phyloP scores from a whole-genome alignment of 2,329 filamentous ascomycete genomes.

The Pezicula neosporulosa region DNA sequence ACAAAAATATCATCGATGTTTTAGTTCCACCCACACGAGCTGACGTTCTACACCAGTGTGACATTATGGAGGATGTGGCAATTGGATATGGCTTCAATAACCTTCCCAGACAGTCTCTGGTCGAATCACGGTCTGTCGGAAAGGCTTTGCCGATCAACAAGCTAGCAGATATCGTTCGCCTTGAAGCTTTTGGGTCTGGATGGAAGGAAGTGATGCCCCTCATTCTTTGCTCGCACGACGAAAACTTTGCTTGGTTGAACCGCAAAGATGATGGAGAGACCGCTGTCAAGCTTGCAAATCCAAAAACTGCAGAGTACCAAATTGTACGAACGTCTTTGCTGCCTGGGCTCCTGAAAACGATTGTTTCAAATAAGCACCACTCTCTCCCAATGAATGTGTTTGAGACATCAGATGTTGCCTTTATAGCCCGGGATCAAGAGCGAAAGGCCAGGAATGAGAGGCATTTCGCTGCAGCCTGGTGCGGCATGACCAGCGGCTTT shows the following conservation, averaged over 20 bases:
- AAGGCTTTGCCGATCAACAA: conserved; percentile 91
- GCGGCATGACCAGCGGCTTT: conserved; percentile 91
- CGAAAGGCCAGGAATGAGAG: conserved; percentile 88
- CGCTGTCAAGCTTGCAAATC: conserved; percentile 83
- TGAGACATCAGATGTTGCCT: conserved; percentile 85
- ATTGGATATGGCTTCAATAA: conserved; percentile 98
- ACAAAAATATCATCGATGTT: conserved; percentile 73
- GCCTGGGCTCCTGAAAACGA: conserved; percentile 87
- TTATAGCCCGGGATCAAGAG: conserved; percentile 81
- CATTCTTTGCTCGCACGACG: conserved; percentile 94
- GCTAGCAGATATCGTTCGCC: conserved; percentile 83
- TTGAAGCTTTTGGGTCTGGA: conserved; percentile 87
- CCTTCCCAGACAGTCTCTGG: conserved; percentile 81
- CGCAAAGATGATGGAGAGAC: conserved; percentile 81
- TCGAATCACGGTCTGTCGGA: conserved; percentile 81
- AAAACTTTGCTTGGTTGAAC: conserved; percentile 96
- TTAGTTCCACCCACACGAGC: conserved; percentile 85
- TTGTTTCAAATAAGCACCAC: conserved; percentile 89
- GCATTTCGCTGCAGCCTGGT: conserved; percentile 94
- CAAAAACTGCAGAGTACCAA: conserved; percentile 91
- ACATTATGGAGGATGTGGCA: conserved; percentile 97
- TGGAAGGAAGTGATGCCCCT: conserved; percentile 97
- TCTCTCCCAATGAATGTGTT: conserved; percentile 88
- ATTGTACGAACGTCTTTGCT: conserved; percentile 84
- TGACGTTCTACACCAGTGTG: conserved; percentile 92